A percentile compares a stretch with the other conserved stretches of the same genome.
These are phyloP conservation scores for Penicillium ochrochloron DNA, from an alignment of 495 filamentous ascomycete species.

Conservation along the genomic window DNA sequence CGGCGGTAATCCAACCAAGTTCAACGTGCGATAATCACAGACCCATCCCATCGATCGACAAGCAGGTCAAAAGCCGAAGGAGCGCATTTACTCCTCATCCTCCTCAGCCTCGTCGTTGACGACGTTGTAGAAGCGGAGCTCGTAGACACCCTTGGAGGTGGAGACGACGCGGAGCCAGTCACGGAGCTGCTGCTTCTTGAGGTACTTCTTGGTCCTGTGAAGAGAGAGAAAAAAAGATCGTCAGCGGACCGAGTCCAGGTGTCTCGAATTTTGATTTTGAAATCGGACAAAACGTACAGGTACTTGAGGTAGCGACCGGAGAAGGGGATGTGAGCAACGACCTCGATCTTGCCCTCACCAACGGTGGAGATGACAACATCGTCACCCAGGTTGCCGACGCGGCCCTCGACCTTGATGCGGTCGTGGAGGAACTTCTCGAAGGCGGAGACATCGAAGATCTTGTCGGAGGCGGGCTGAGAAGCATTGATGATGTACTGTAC, in stretches of 20 bases:
- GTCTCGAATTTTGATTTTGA: neutral
- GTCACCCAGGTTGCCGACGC: constrained; percentile 96
- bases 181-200: constrained; percentile 99
- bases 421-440: constrained; percentile 99
- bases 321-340: constrained; percentile 96
- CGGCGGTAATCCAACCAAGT: constrained; percentile 14
- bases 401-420: constrained; percentile 99
- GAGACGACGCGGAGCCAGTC: constrained; percentile 99
- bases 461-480: constrained; percentile 94
- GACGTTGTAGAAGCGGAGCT: constrained; percentile 99
- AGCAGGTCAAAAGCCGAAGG: constrained; percentile 17
- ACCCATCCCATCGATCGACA: constrained; percentile 25
- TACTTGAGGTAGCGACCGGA: constrained; percentile 99
- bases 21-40: constrained; percentile 21
- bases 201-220: constrained; percentile 98
- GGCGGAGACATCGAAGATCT: constrained; percentile 97
- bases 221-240: constrained; percentile 14
- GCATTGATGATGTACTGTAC: constrained; percentile 96
- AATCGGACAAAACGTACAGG: constrained; percentile 65
- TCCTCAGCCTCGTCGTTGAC: constrained; percentile 96
- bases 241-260: constrained; percentile 15
- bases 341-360: constrained; percentile 96
- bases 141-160: constrained; percentile 95
- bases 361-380: constrained; percentile 84
- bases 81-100: constrained; percentile 84